Percentiles rank a stretch among this genome's conserved stretches.
Conservation (phyloP, 768 basidiomycete genomes). For the Lactifluus subvellereus region DNA sequence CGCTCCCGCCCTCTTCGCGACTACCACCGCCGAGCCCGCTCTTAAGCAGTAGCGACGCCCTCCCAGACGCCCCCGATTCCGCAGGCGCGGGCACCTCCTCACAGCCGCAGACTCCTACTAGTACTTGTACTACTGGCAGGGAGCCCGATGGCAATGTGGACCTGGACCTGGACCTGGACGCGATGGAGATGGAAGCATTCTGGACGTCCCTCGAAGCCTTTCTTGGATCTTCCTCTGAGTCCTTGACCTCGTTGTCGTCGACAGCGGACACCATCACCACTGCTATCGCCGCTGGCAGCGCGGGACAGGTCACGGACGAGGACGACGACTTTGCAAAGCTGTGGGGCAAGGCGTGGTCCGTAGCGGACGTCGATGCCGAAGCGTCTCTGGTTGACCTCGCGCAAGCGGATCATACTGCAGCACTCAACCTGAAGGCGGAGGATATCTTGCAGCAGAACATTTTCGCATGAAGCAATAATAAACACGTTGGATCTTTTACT, state of each 20-base stretch:
- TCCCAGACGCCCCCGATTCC: slow-evolving; percentile 24
- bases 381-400: background rate
- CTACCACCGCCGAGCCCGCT: slow-evolving; percentile 35
- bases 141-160: background rate
- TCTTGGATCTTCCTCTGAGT: slow-evolving; percentile 1
- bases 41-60: slow-evolving; percentile 26
- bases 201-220: slow-evolving; percentile 18
- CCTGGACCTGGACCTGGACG: background rate
- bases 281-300: background rate
- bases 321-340: slow-evolving; percentile 3
- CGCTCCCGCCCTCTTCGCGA: slow-evolving; percentile 31
- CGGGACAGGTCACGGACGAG: background rate
- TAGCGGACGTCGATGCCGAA: background rate
- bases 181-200: slow-evolving; percentile 14
- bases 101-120: background rate
- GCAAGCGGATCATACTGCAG: background rate
- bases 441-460: slow-evolving; percentile 16
- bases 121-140: background rate
- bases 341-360: background rate
- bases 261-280: background rate
- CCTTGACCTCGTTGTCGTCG: background rate
- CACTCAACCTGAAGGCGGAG: slow-evolving; percentile 9
- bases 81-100: background rate
- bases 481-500: background rate
- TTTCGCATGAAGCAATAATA: slow-evolving; percentile 1